phyloP scores from a whole-genome alignment of 768 basidiomycete species.

The Tulasnella sp. region DNA sequence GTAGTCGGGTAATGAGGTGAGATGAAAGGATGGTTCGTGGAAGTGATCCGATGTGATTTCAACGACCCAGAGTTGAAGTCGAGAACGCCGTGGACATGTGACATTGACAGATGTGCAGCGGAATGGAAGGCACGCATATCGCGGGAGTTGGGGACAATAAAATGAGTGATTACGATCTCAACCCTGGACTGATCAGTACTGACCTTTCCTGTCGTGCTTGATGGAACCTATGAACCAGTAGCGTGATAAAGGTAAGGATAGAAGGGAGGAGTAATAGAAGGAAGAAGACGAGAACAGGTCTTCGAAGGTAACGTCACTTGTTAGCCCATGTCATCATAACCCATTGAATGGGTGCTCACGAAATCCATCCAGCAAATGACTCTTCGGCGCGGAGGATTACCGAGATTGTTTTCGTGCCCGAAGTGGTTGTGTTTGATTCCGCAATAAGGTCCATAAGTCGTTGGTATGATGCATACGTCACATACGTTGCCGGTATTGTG shows the following conservation, averaged over 20 bases:
- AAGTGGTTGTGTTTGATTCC: conserved; percentile 65
- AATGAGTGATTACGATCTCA: not conserved
- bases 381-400: conserved; percentile 26
- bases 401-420: conserved; percentile 58
- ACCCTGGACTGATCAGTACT: conserved; percentile 4
- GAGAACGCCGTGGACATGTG: too few relatives aligned
- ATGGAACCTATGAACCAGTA: conserved; percentile 80
- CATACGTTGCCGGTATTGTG: conserved; percentile 72
- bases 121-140: too few relatives aligned
- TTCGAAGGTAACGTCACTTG: conserved; percentile 12
- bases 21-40: too few relatives aligned
- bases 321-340: conserved; percentile 8
- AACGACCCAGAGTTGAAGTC: too few relatives aligned
- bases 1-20: not conserved
- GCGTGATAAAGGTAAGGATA: conserved; percentile 72
- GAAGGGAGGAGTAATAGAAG: conserved; percentile 36
- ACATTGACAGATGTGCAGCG: too few relatives aligned
- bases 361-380: conserved; percentile 87
- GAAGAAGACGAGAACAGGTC: conserved; percentile 27
- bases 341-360: conserved; percentile 36
- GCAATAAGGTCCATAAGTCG: conserved; percentile 55
- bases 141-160: too few relatives aligned
- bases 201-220: conserved; percentile 53
- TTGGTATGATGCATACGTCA: conserved; percentile 70
- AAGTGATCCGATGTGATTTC: too few relatives aligned